Evolutionary conservation across 345 rosid species (phyloP).

Genomic region (Noccaea caerulescens): DNA sequence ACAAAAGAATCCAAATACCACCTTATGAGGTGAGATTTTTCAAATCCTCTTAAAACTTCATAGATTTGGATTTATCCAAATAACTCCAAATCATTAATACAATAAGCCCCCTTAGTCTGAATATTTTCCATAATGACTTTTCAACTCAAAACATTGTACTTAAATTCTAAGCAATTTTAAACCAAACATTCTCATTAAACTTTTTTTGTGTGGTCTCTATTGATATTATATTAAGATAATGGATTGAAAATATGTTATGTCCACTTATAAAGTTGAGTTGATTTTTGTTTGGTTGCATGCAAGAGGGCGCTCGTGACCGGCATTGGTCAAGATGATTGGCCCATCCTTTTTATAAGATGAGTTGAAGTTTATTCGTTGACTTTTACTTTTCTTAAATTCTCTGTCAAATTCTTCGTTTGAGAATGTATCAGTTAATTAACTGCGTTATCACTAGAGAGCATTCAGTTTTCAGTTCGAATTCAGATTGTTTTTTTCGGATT

Average conservation of each 20-base stretch:
- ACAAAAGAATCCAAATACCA: too few relatives aligned
- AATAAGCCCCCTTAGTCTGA: too few relatives aligned
- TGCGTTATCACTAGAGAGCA: too few relatives aligned
- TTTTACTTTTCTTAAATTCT: not conserved
- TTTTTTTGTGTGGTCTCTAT: not conserved
- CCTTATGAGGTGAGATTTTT: too few relatives aligned
- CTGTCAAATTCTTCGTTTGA: not conserved
- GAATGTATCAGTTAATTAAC: not conserved
- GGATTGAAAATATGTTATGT: not conserved
- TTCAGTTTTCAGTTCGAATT: too few relatives aligned
- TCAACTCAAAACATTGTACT: not conserved
- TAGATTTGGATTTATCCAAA: too few relatives aligned
- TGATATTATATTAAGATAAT: conserved; percentile 5
- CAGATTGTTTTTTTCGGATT: too few relatives aligned
- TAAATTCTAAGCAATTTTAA: not conserved
- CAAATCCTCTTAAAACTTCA: too few relatives aligned
- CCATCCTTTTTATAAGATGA: not conserved
- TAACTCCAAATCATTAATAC: too few relatives aligned
- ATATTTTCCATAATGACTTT: conserved; percentile 28
- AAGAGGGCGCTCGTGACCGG: conserved; percentile 28
- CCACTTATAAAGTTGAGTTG: conserved; percentile 4
- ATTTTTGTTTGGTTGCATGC: conserved; percentile 25
- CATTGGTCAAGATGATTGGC: conserved; percentile 6
- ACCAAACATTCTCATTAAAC: not conserved
- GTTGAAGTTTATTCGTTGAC: conserved; percentile 34